These are phyloP conservation scores for Naegleria gruberi DNA, from an alignment of 208 protist species.

Conservation along the genomic window DNA sequence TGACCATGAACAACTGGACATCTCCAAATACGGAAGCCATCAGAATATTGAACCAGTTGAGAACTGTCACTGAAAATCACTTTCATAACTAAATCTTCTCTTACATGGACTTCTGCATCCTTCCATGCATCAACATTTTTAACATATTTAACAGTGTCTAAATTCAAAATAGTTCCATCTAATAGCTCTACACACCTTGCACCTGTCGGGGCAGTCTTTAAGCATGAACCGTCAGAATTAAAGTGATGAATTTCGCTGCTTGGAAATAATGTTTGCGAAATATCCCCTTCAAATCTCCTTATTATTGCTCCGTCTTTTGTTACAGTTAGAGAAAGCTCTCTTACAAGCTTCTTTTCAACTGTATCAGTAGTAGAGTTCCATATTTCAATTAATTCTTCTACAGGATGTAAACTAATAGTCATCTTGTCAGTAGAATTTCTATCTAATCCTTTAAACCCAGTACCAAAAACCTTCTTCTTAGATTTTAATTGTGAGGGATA, in stretches of 20 bases:
- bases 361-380: neutral
- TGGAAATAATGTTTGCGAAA: neutral
- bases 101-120: neutral
- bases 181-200: neutral
- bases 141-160: neutral
- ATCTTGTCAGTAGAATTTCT: neutral
- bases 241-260: neutral
- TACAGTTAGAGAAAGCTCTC: neutral
- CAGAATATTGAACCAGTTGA: neutral
- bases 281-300: neutral
- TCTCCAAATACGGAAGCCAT: neutral
- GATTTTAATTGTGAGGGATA: neutral
- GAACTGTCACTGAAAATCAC: neutral
- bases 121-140: neutral
- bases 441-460: neutral
- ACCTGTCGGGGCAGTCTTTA: neutral
- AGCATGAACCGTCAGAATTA: neutral
- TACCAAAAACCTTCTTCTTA: neutral
- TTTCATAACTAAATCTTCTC: neutral
- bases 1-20: neutral
- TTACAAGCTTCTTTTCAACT: neutral
- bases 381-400: neutral
- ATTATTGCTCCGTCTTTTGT: neutral
- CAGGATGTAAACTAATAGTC: neutral
- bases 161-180: neutral